Evolutionary conservation across 225 moss, liverwort and hornwort species (phyloP).

Genomic region (Pseudoscleropodium purum): DNA sequence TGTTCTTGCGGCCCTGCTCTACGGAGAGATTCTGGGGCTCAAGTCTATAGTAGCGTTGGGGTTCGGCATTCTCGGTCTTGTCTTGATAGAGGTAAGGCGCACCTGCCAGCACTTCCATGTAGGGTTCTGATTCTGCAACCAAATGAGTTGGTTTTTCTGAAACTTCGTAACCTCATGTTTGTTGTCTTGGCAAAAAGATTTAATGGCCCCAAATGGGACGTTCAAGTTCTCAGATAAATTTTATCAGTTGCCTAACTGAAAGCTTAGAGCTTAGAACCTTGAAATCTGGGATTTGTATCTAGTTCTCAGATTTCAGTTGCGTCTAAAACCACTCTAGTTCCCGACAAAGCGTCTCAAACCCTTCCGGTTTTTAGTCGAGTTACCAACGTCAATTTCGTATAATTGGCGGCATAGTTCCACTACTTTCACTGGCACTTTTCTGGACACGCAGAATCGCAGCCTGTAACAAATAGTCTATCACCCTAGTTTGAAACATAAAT

Average conservation of each 20-base stretch:
- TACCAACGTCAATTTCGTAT: no score
- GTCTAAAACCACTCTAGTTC: neutral
- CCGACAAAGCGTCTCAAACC: neutral
- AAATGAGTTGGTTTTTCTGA: neutral
- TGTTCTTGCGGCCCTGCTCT: constrained; percentile 60
- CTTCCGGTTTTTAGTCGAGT: neutral
- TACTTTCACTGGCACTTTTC: no score
- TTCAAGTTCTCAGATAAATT: neutral
- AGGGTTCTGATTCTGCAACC: neutral
- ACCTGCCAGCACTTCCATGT: neutral
- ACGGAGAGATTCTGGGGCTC: constrained; percentile 55
- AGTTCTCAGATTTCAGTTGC: neutral
- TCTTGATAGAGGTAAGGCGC: constrained; percentile 52
- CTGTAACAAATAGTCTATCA: no score
- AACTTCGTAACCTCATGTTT: neutral
- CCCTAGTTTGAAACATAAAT: neutral
- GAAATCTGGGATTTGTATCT: neutral
- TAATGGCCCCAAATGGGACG: neutral
- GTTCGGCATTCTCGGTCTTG: constrained; percentile 57
- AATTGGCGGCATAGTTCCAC: neutral
- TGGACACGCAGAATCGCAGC: no score
- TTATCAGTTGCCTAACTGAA: neutral
- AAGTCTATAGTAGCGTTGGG: constrained; percentile 48
- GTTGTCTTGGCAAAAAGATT: neutral
- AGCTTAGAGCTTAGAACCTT: neutral